Base-by-base conservation (phyloP, 805 yeast genomes). In the Saccharomycopsis capsularis region DNA sequence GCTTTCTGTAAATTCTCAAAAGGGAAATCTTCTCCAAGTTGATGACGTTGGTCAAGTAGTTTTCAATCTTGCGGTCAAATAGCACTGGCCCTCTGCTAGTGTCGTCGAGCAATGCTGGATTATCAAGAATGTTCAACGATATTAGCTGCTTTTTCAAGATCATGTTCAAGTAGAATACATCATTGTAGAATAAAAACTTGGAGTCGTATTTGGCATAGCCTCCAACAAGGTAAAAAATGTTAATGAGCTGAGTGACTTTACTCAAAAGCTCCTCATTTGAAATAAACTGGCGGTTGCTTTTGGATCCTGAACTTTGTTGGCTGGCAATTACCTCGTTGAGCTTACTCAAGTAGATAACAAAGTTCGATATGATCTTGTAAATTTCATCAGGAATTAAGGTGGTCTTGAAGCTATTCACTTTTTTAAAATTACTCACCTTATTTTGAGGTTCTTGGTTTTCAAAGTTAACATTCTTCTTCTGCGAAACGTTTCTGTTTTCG, bases 151-250 rank as follows among this genome's bases (percentile, higher is more conserved):
- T 34, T 36, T 51, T 53, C 9, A 53, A 13, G 16, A 30, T 4
- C 30, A 38, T 44, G 40, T 53, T 53, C 42, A 53, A 51, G 30
- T 47, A 50, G 39, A 36, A 47, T 24, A 50, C 34, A 42, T 53
- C 56, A 38, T 53, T 53, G 37, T 53, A 53, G 38, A 50, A 53
- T 18, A 53, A 44, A 35, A 53, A 47, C 19, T 53, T 47, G 4
- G 54, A 50, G 13, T 53, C 56, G 21, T 53, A 53, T 46, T 52
- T 52, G 24, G 48, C 30, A 19, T 49, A 52, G 3, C 55, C 55
- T 3, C 55, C 55, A 29, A 52, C 42, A 2, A 52, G 25, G 42
- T 47, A 47, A 30, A 42, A 53, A 23, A 53, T 45, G 29, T 53
- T 50, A 38, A 53, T 39, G 15, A 53, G 22, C 22, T 50, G 49